phyloP scores from a whole-genome alignment of 768 basidiomycete species.

The Leccinum subtestaceum region DNA sequence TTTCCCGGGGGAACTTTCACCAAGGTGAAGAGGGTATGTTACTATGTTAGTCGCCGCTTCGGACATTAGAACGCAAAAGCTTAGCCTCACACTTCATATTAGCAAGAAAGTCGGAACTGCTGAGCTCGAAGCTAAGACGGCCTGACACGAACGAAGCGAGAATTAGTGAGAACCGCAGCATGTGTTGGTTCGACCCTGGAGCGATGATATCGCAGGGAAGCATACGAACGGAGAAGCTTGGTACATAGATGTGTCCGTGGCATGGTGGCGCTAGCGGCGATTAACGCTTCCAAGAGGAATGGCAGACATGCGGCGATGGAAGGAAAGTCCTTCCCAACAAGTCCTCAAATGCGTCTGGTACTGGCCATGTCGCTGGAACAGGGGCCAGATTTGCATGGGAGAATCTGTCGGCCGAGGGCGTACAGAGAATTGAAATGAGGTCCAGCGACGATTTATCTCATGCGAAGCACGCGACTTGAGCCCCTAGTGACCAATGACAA shows the following conservation, averaged over 20 bases:
- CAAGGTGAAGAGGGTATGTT: not conserved
- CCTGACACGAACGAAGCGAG: slow-evolving; percentile 19
- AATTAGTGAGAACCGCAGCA: slow-evolving; percentile 10
- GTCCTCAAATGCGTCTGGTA: not conserved
- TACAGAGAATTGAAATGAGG: slow-evolving; percentile 8
- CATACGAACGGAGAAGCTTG: slow-evolving; percentile 20
- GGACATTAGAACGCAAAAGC: not conserved
- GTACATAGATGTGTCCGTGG: slow-evolving; percentile 18
- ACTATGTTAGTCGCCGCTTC: not conserved
- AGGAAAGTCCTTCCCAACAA: slow-evolving; percentile 19
- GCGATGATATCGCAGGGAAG: slow-evolving; percentile 31
- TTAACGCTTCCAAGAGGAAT: slow-evolving; percentile 28
- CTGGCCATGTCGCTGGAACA: slow-evolving; percentile 8
- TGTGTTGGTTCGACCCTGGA: slow-evolving; percentile 12
- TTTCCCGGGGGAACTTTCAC: slow-evolving; percentile 1
- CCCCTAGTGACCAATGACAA: slow-evolving; percentile 17
- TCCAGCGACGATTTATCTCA: slow-evolving; percentile 11
- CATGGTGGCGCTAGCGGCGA: slow-evolving; percentile 31
- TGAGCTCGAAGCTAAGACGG: slow-evolving; percentile 5
- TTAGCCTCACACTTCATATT: not conserved
- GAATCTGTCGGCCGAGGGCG: slow-evolving; percentile 14
- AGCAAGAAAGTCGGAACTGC: slow-evolving; percentile 1
- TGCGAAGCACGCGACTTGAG: slow-evolving; percentile 20
- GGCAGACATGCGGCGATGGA: slow-evolving; percentile 24
- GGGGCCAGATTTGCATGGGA: slow-evolving; percentile 27